Evolutionary conservation across 2,329 filamentous ascomycete species (phyloP).

Genomic region (Colletotrichum melonis): DNA sequence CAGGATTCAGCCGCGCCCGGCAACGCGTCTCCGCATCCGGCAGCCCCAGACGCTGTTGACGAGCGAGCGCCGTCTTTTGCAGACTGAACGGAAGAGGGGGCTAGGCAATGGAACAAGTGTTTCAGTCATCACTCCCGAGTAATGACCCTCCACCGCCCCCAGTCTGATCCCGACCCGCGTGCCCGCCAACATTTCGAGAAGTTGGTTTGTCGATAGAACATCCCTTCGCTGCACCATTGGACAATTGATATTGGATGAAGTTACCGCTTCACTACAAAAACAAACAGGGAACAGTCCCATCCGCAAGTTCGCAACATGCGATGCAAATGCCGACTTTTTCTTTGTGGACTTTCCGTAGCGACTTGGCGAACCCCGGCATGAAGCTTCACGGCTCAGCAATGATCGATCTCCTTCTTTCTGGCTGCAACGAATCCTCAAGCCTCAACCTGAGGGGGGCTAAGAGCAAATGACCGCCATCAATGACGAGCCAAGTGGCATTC

Average conservation of each 20-base stretch:
- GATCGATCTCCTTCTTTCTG: neutral
- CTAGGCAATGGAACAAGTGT: conserved; percentile 23
- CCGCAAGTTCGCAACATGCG: neutral
- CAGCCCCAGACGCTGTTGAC: conserved; percentile 11
- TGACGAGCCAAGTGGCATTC: conserved; percentile 1
- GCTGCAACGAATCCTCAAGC: neutral
- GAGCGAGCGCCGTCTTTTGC: conserved; percentile 18
- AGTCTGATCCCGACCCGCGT: neutral
- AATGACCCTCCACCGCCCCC: conserved; percentile 10
- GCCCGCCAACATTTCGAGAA: neutral
- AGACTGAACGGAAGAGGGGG: neutral
- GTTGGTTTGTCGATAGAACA: neutral
- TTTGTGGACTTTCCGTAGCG: neutral
- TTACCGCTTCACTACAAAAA: neutral
- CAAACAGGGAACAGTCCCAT: neutral
- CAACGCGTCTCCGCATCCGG: conserved; percentile 29
- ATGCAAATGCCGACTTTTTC: neutral
- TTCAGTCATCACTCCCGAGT: conserved; percentile 31
- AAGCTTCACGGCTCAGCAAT: neutral
- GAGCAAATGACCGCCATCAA: neutral
- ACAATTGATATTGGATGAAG: neutral
- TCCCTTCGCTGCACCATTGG: neutral
- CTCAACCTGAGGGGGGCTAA: conserved; percentile 12
- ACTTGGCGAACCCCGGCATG: neutral
- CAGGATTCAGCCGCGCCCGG: conserved; percentile 26